Evolutionary conservation across 225 moss, liverwort and hornwort genomes (phyloP).

Genomic region (Sphagnum contortum): DNA sequence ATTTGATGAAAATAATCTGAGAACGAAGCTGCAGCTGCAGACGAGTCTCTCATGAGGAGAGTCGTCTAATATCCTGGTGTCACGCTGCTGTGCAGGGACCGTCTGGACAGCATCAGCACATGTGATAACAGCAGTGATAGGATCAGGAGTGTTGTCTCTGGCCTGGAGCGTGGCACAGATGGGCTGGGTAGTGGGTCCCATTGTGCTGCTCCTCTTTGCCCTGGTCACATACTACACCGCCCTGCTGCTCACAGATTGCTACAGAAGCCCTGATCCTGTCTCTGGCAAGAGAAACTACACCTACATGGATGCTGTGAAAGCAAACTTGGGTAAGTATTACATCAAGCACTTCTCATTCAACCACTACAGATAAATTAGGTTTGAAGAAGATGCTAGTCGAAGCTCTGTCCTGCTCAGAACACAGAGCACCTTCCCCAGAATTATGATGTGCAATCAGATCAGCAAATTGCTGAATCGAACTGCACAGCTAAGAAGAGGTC

Average conservation of each 20-base stretch:
- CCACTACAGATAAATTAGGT: too few species aligned
- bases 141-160: constrained; percentile 70
- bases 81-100: constrained; percentile 21
- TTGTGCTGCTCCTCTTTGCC: constrained; percentile 47
- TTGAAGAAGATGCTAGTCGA: too few species aligned
- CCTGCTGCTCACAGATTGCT: constrained; percentile 40
- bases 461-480: too few species aligned
- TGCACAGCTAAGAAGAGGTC: too few species aligned
- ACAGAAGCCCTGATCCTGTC: constrained; percentile 53
- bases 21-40: too few species aligned
- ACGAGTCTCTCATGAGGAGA: too few species aligned
- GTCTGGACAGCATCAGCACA: constrained; percentile 60
- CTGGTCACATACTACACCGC: constrained; percentile 59
- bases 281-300: constrained; percentile 58
- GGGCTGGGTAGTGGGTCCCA: constrained; percentile 65
- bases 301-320: constrained; percentile 61
- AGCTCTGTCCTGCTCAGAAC: too few species aligned
- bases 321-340: constrained; percentile 39
- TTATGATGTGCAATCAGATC: too few species aligned
- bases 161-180: constrained; percentile 66
- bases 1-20: too few species aligned
- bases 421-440: too few species aligned
- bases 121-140: constrained; percentile 58
- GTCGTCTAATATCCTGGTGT: too few species aligned
- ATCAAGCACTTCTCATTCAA: too few species aligned